phyloP scores from a whole-genome alignment of 257 asterid genomes.

The Solanum corneliomulleri region DNA sequence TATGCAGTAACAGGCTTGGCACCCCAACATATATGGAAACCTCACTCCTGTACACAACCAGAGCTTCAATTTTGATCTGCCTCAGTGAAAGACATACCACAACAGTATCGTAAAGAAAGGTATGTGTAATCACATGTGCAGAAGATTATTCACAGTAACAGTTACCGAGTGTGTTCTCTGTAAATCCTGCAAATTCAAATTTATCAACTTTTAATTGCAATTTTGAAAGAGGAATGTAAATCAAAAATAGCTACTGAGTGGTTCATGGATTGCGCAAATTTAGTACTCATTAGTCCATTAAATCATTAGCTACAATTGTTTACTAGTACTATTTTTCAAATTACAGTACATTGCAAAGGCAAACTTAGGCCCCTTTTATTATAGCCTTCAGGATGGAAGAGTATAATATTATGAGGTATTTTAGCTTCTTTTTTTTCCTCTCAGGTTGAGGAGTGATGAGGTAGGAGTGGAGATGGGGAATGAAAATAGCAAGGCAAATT shows the following conservation, averaged over 20 bases:
- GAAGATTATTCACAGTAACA: conserved; percentile 59
- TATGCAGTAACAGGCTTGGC: not conserved
- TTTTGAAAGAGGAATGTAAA: not conserved
- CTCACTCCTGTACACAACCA: not conserved
- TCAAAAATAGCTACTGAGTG: not conserved
- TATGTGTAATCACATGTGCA: conserved; percentile 37
- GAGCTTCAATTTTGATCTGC: not conserved
- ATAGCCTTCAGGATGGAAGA: not conserved
- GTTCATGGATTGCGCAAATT: not conserved
- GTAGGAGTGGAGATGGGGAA: not conserved
- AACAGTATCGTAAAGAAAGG: not conserved
- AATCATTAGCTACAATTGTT: not conserved
- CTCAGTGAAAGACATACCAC: not conserved
- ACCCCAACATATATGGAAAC: not conserved
- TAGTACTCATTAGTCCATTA: not conserved
- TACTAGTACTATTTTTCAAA: not conserved
- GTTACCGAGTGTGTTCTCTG: conserved; percentile 58
- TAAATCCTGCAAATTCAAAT: conserved; percentile 44
- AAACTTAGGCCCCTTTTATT: not conserved
- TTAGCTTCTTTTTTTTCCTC: not conserved
- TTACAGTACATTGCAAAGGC: not conserved
- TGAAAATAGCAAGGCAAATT: not conserved
- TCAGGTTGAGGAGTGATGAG: not conserved
- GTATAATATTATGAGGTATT: not conserved
- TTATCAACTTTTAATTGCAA: not conserved